These are phyloP conservation scores for Candolleomyces aberdarensis DNA, from an alignment of 768 basidiomycete species.

Conservation along the genomic window DNA sequence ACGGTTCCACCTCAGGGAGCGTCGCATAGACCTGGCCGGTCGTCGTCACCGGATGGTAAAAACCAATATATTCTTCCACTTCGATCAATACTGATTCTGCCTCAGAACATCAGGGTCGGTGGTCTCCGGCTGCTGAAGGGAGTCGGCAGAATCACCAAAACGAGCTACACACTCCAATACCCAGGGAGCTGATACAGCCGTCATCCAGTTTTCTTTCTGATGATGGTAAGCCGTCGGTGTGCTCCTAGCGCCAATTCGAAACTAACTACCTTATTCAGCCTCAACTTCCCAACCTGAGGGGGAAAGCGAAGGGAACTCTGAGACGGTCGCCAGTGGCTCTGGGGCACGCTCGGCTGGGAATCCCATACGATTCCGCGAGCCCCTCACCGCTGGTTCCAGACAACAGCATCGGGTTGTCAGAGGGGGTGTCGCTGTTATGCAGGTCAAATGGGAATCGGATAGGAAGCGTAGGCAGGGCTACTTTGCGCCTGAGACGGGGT, in stretches of 20 bases:
- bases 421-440: slow-evolving; percentile 14
- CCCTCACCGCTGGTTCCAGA: slow-evolving; percentile 6
- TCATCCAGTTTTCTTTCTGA: too few species aligned
- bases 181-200: too few species aligned
- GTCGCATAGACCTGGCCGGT: background rate
- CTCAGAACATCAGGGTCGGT: too few species aligned
- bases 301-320: background rate
- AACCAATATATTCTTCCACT: background rate
- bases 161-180: too few species aligned
- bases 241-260: too few species aligned
- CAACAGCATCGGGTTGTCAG: slow-evolving; percentile 5
- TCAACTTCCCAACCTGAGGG: too few species aligned
- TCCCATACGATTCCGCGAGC: slow-evolving; percentile 12
- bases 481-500: slow-evolving; percentile 23
- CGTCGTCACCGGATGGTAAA: background rate
- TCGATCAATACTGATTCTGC: too few species aligned
- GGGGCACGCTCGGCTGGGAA: background rate
- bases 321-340: background rate
- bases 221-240: too few species aligned
- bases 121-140: too few species aligned
- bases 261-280: too few species aligned
- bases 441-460: slow-evolving; percentile 30
- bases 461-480: slow-evolving; percentile 30
- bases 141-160: too few species aligned
- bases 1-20: background rate